Evolutionary conservation across 345 rosid genomes (phyloP), one percentile per base, ranked within the genome.

Genomic region (Isatis tinctoria): DNA sequence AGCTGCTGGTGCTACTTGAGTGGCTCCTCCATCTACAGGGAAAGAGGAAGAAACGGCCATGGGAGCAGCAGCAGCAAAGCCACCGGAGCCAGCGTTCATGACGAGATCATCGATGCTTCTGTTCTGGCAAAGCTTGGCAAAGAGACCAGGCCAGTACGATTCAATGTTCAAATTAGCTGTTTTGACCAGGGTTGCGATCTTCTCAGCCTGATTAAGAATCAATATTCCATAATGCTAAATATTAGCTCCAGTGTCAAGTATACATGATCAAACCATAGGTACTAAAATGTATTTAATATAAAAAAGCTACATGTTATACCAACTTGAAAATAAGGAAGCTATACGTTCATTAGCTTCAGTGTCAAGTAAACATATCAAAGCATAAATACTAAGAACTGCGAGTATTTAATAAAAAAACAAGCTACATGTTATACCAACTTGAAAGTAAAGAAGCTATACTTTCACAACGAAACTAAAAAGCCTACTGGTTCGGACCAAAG

Each of bases 121-220:
- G 81, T 84, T 87, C 78, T 85, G 88, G 1, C 83, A 78, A 9
- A 89, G 73, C 87, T 87, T 89, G 5, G 87, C 87, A 32, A 89
- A 84, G 22, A 89, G 78, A 65, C 37, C 28, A 63, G 68, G 68
- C 68, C 68, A 63, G 24, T 63, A 63, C 43, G 68, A 43, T 43
- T 63, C 68, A 13, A 43, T 44, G 37, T 44, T 63, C n/a, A 43
- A 3, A 28, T 44, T 63, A 13, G 68, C 90, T 2, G 87, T 74
- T 62, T 86, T 87, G 56, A 85, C 81, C 64, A 89, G 26, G 0
- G 82, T 3, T n/a, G 85, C 77, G 22, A 89, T 86, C 82, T 87
- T 89, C 72, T 89, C 91, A 10, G 90, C 81, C 94, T 87, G 49
- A 37, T 37, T 37, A 0, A 37, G 13, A 28, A 28, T 28, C 5